phyloP scores from a whole-genome alignment of 495 filamentous ascomycete species.

The Xylaria cubensis region DNA sequence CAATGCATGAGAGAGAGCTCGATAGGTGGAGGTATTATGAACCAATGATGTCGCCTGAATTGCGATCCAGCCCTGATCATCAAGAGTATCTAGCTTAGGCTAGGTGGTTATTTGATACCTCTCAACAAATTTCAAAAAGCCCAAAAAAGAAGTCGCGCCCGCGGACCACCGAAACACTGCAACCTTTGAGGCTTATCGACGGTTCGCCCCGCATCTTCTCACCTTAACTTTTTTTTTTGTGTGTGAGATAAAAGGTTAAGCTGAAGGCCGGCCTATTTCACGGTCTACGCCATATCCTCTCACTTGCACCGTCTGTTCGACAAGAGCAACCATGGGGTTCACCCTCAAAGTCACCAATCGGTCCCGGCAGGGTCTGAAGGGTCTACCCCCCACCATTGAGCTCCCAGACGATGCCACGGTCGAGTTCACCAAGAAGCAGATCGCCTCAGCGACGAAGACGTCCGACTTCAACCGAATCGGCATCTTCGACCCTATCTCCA shows the following conservation, averaged over 20 bases:
- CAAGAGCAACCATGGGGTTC: constrained; percentile 29
- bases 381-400: constrained; percentile 71
- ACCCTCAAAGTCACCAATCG: constrained; percentile 53
- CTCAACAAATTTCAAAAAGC: constrained; percentile 11
- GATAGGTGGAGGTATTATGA: background rate
- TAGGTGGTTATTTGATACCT: background rate
- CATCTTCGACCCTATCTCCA: constrained; percentile 73
- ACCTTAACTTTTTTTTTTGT: background rate
- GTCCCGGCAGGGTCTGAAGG: constrained; percentile 65
- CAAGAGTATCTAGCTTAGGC: background rate
- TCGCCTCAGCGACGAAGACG: constrained; percentile 53
- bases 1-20: background rate
- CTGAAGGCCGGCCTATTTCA: background rate
- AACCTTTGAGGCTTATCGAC: constrained; percentile 11
- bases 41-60: constrained; percentile 21
- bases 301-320: background rate
- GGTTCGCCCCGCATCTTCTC: background rate
- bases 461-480: constrained; percentile 69
- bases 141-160: constrained; percentile 17
- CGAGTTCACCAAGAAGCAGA: constrained; percentile 60
- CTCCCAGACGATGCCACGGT: constrained; percentile 65
- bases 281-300: background rate
- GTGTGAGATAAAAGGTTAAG: background rate
- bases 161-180: constrained; percentile 16
- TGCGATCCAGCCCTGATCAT: constrained; percentile 12